Evolutionary conservation across 164 flowering plant species (phyloP).

Genomic region (Vitis rupestris): DNA sequence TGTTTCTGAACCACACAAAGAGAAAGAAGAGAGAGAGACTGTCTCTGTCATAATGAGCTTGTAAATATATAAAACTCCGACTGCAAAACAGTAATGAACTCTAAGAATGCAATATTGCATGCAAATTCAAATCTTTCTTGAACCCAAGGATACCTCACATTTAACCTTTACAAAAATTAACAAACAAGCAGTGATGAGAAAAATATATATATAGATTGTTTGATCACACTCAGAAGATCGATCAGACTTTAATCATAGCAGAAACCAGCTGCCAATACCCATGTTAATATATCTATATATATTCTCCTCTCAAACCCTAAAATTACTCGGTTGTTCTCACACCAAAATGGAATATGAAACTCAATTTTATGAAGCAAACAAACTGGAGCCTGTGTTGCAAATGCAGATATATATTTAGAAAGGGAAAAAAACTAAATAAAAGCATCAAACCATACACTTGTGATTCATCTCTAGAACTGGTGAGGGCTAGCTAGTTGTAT

Average conservation of each 20-base stretch:
- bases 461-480: conserved; percentile 1
- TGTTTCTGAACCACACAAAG: neutral
- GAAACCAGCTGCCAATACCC: conserved; percentile 1
- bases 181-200: neutral
- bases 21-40: neutral
- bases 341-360: neutral
- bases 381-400: neutral
- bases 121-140: neutral
- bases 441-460: neutral
- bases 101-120: neutral
- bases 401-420: neutral
- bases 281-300: neutral
- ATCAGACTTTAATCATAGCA: neutral
- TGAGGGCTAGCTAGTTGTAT: conserved; percentile 6
- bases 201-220: neutral
- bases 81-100: neutral
- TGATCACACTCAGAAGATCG: neutral
- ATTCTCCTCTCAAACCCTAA: conserved; percentile 3
- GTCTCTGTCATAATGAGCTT: neutral
- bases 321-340: neutral
- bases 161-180: no score
- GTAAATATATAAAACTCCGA: neutral
- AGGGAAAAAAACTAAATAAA: neutral
- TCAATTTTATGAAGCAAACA: neutral
- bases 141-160: no score